These are phyloP conservation scores for Microdochium trichocladiopsis DNA, from an alignment of 2,329 filamentous ascomycete species.

Conservation along the genomic window DNA sequence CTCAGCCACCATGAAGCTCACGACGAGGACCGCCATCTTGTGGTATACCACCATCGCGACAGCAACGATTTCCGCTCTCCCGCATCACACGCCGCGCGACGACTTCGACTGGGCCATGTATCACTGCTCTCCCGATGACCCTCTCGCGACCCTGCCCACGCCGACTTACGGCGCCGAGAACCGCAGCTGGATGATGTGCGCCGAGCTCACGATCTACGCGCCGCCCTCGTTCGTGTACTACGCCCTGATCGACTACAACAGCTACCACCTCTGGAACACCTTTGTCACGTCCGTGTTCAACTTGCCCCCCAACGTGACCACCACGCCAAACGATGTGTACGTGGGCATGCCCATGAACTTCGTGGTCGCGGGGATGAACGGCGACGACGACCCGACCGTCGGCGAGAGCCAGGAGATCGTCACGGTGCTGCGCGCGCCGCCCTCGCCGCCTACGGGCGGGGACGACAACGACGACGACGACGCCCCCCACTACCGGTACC, in stretches of 20 bases:
- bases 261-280: slow-evolving; percentile 16
- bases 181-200: slow-evolving; percentile 15
- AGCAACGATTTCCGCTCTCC: not conserved
- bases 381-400: slow-evolving; percentile 12
- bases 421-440: slow-evolving; percentile 10
- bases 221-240: slow-evolving; percentile 7
- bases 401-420: slow-evolving; percentile 13
- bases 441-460: not conserved
- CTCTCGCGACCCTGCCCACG: slow-evolving; percentile 6
- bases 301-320: slow-evolving; percentile 10
- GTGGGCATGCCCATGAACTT: slow-evolving; percentile 16
- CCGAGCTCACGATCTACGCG: slow-evolving; percentile 12
- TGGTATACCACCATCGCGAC: not conserved
- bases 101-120: slow-evolving; percentile 7
- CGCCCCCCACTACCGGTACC: too few species aligned
- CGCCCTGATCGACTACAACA: slow-evolving; percentile 14
- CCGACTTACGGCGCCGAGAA: slow-evolving; percentile 12
- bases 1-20: too few species aligned
- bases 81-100: too few species aligned
- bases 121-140: slow-evolving; percentile 5
- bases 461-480: too few species aligned
- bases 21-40: too few species aligned
- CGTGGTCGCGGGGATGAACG: slow-evolving; percentile 12
- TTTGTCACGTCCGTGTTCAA: slow-evolving; percentile 13
- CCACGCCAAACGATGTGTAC: slow-evolving; percentile 13